A percentile compares a stretch with the other conserved stretches of the same genome.
phyloP scores from a whole-genome alignment of 2,329 filamentous ascomycete genomes.

The Coleophoma cylindrospora region DNA sequence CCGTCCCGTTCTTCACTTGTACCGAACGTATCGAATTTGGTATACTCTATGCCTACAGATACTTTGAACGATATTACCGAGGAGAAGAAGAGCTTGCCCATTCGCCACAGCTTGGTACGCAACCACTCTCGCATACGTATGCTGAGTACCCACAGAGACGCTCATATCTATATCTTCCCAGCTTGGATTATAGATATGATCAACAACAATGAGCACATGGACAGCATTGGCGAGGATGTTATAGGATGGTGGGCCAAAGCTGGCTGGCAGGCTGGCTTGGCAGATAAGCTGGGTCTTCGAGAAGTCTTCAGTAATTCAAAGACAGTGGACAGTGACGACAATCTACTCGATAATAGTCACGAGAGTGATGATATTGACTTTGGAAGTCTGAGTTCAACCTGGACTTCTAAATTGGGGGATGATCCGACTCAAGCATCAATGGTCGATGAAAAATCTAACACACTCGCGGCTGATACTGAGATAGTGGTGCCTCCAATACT shows the following conservation, averaged over 20 bases:
- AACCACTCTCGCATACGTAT: conserved; percentile 74
- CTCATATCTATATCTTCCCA: conserved; percentile 92
- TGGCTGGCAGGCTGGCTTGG: conserved; percentile 79
- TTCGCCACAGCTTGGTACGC: conserved; percentile 72
- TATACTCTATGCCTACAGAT: conserved; percentile 84
- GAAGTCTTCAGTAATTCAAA: conserved; percentile 52
- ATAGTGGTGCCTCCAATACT: conserved; percentile 67
- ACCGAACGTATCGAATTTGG: conserved; percentile 67
- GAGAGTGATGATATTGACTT: conserved; percentile 22
- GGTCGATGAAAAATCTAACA: not conserved
- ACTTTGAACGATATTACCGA: conserved; percentile 81
- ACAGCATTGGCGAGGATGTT: conserved; percentile 87
- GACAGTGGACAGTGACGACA: conserved; percentile 31
- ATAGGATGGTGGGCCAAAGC: conserved; percentile 95
- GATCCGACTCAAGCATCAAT: not conserved
- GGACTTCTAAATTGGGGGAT: conserved; percentile 17
- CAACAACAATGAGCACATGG: conserved; percentile 71
- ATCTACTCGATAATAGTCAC: conserved; percentile 20
- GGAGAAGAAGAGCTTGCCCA: conserved; percentile 64
- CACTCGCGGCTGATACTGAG: conserved; percentile 16
- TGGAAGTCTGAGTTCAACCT: conserved; percentile 23
- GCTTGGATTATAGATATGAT: conserved; percentile 87
- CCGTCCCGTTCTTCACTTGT: conserved; percentile 61
- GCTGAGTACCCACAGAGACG: conserved; percentile 79
- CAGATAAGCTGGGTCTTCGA: conserved; percentile 69